Conservation (phyloP, 1,284 basidiomycete species). For the Ceratobasidium sp. region DNA sequence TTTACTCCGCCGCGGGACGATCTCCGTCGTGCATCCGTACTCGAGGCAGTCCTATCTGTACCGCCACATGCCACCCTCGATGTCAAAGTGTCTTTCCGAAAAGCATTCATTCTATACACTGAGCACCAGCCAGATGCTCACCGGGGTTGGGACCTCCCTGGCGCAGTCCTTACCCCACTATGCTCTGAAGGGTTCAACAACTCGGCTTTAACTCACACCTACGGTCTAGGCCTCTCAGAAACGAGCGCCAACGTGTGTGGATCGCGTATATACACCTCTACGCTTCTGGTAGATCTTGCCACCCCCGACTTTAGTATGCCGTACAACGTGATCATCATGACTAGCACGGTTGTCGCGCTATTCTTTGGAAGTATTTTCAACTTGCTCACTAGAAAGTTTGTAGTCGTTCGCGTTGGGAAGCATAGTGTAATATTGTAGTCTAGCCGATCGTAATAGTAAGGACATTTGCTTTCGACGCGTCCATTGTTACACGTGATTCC, state of each 20-base stretch:
- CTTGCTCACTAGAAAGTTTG: constrained; percentile 79
- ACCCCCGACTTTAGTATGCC: constrained; percentile 99
- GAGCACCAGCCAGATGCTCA: constrained; percentile 97
- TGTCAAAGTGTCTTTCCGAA: constrained; percentile 77
- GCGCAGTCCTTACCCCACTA: constrained; percentile 61
- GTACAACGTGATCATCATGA: constrained; percentile 98
- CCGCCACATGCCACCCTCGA: constrained; percentile 70
- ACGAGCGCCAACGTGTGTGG: constrained; percentile 12
- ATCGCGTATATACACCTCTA: constrained; percentile 74
- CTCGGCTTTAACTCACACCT: background rate
- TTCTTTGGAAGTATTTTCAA: constrained; percentile 95
- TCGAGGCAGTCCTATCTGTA: constrained; percentile 74
- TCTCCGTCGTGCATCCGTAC: constrained; percentile 67
- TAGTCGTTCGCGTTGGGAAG: constrained; percentile 44
- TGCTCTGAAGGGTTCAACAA: background rate
- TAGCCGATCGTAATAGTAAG: background rate
- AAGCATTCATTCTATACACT: constrained; percentile 89
- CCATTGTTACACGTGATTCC: constrained; percentile 19
- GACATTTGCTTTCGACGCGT: background rate
- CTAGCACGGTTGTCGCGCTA: constrained; percentile 86
- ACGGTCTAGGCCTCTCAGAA: constrained; percentile 2
- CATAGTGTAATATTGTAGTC: background rate
- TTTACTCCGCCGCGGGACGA: constrained; percentile 76
- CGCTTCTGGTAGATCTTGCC: constrained; percentile 86
- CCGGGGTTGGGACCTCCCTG: constrained; percentile 90